A percentile compares a stretch with the other conserved stretches of the same genome.
Conservation (phyloP, 208 protist species). For the Crithidia expoeki region DNA sequence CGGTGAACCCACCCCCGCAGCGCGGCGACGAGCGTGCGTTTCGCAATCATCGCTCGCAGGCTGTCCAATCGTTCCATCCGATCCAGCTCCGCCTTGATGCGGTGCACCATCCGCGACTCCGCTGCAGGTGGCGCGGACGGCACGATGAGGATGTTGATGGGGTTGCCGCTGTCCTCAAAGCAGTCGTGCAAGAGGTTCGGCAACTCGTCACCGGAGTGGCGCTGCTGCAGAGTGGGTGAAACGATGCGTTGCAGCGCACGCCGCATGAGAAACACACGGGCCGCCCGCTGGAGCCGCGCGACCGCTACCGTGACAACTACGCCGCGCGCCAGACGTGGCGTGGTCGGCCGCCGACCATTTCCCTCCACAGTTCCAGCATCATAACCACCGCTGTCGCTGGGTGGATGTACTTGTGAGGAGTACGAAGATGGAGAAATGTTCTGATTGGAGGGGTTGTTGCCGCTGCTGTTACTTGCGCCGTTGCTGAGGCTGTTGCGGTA, state of each 20-base stretch:
- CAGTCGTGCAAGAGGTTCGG: not conserved
- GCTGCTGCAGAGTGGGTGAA: not conserved
- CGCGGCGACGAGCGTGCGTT: constrained; percentile 9
- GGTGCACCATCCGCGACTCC: constrained; percentile 27
- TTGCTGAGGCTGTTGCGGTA: not conserved
- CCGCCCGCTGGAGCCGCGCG: constrained; percentile 47
- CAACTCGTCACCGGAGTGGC: not conserved
- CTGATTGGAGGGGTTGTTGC: not conserved
- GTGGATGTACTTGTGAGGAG: constrained; percentile 2
- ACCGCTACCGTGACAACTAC: constrained; percentile 43
- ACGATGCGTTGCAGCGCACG: constrained; percentile 14
- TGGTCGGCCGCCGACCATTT: not conserved
- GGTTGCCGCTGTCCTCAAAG: not conserved
- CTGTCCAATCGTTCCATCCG: constrained; percentile 6
- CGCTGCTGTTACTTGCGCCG: not conserved
- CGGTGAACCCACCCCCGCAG: constrained; percentile 20
- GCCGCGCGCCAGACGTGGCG: constrained; percentile 8
- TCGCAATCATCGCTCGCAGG: constrained; percentile 8
- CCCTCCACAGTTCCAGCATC: not conserved
- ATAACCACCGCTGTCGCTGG: not conserved
- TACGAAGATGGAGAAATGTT: not conserved
- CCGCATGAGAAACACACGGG: constrained; percentile 38
- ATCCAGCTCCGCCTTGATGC: constrained; percentile 24
- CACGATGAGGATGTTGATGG: not conserved
- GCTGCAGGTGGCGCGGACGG: not conserved